phyloP scores from a whole-genome alignment of 2,329 filamentous ascomycete genomes.

The Alternaria tenuissima region DNA sequence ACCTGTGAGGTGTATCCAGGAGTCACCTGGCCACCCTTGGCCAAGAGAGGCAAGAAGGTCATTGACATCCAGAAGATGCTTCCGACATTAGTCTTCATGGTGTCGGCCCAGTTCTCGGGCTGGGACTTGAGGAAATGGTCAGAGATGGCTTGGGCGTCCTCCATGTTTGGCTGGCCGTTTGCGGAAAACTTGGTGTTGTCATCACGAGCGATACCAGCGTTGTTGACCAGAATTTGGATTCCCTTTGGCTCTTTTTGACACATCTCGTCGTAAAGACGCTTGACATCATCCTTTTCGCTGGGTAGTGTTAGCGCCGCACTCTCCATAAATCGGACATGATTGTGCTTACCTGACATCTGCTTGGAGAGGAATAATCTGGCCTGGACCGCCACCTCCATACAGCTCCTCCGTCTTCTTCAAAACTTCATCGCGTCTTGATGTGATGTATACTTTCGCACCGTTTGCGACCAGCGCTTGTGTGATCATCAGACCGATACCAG shows the following conservation, averaged over 20 bases:
- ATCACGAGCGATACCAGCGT: conserved; percentile 63
- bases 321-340: too few species aligned
- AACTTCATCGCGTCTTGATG: conserved; percentile 41
- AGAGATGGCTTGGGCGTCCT: conserved; percentile 57
- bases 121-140: conserved; percentile 60
- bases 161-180: conserved; percentile 60
- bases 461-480: conserved; percentile 69
- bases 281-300: conserved; percentile 60
- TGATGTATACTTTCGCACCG: conserved; percentile 62
- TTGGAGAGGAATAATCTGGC: conserved; percentile 55
- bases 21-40: conserved; percentile 56
- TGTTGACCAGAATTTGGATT: conserved; percentile 64
- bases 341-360: conserved; percentile 39
- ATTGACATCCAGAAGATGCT: conserved; percentile 63
- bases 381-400: conserved; percentile 56
- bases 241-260: conserved; percentile 59
- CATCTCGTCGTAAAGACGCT: conserved; percentile 53
- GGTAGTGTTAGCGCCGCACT: background rate
- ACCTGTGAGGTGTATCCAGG: conserved; percentile 60
- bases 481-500: conserved; percentile 68
- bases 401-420: conserved; percentile 56
- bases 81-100: conserved; percentile 62
- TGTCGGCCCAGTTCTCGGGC: conserved; percentile 58
- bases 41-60: conserved; percentile 63
- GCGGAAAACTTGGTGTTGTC: conserved; percentile 60